Evolutionary conservation across 495 filamentous ascomycete species (phyloP), one percentile per base, ranked within the genome.

Genomic region (Penicillium bovifimosum): DNA sequence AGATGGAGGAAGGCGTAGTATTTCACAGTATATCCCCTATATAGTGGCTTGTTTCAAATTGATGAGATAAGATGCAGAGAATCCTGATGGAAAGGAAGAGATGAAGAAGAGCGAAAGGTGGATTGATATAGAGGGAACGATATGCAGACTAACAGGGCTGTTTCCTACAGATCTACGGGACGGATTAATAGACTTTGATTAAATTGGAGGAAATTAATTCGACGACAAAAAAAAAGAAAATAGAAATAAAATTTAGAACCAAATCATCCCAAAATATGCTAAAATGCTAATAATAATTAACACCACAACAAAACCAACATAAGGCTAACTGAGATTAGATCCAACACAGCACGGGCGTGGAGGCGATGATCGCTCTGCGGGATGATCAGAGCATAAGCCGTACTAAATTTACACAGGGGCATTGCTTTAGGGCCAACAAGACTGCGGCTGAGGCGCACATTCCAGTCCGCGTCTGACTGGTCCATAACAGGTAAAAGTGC

Each of bases 311-410:
- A 56, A 52, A 42, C 53, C 56, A 52, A 39, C 52, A 50, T 52
- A 46, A 39, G 33, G 35, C 14, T 43, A 29, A 40, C 44, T 48
- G 52, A 58, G 58, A 50, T 61, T 58, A 58, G 58, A 64, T 64
- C 57, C 39, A 54, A 41, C 44, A 61, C 31, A 47, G 61, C 61
- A 61, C 61, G 55, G 61, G 54, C 58, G 58, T 61, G 61, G 60
- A 59, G 58, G 58, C 46, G 55, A 54, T 59, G 59, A 62, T 62
- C 59, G 55, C 54, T 56, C 62, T 40, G 38, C 40, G 63, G 63
- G 63, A 65, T 53, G 63, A 65, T 65, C 63, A 65, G 43, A 63
- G 55, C 34, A 53, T 62, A 54, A 54, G 55, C 50, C 43, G 38
- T 57, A 48, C 56, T 59, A 59, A 55, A 51, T 47, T 59, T 55